Percentiles rank a stretch among this genome's conserved stretches.
phyloP scores from a whole-genome alignment of 495 filamentous ascomycete genomes.

The Apiosordaria backusii region DNA sequence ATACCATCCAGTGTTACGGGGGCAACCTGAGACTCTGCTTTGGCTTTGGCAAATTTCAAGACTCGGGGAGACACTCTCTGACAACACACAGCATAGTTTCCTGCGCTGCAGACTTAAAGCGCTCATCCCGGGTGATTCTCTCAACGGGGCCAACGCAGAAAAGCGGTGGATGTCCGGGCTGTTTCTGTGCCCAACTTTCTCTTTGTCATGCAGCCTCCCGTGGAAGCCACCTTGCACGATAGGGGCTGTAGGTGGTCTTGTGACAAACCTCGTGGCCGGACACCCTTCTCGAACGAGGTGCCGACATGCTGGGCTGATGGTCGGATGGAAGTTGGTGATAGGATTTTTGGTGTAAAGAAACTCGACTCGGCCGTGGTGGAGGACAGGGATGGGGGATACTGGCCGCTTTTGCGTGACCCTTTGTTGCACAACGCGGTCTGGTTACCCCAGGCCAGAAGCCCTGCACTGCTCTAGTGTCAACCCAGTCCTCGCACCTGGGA shows the following conservation, averaged over 20 bases:
- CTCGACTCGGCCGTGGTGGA: background rate
- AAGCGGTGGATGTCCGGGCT: background rate
- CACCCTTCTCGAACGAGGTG: background rate
- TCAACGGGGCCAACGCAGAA: background rate
- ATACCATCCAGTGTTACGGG: background rate
- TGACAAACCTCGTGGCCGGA: background rate
- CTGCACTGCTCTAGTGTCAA: background rate
- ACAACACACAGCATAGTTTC: background rate
- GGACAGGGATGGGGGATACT: background rate
- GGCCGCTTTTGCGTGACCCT: background rate
- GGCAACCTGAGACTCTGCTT: background rate
- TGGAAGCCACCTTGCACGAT: background rate
- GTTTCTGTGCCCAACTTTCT: background rate
- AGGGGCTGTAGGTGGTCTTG: background rate
- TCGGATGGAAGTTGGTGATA: background rate
- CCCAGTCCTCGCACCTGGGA: background rate
- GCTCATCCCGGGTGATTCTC: background rate
- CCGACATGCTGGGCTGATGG: background rate
- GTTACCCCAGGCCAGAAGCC: background rate
- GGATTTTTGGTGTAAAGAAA: background rate
- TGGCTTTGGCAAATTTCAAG: background rate
- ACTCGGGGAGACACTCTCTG: background rate
- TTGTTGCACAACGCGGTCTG: background rate
- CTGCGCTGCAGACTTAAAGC: background rate
- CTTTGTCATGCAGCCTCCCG: background rate